These are phyloP conservation scores for Lepidopterella palustris DNA, from an alignment of 495 filamentous ascomycete genomes.

Conservation along the genomic window DNA sequence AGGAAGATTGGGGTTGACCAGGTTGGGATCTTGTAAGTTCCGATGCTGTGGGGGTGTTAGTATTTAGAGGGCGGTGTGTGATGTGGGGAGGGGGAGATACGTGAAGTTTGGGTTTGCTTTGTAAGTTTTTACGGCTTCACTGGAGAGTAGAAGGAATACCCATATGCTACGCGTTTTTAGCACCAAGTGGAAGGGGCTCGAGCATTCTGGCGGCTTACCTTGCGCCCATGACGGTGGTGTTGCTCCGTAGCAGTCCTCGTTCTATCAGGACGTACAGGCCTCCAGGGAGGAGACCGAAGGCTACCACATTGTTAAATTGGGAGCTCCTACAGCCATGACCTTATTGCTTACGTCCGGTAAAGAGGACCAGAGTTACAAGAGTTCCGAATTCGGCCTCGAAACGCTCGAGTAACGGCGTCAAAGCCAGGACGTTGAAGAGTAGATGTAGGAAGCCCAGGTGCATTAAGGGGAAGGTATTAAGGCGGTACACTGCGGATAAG, in stretches of 20 bases:
- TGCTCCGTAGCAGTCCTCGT: constrained; percentile 26
- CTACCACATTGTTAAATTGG: constrained; percentile 5
- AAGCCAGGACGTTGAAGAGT: constrained; percentile 68
- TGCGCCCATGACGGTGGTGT: constrained; percentile 64
- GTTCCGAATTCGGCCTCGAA: constrained; percentile 95
- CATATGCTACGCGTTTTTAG: constrained; percentile 56
- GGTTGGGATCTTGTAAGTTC: constrained; percentile 73
- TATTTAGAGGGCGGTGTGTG: not conserved
- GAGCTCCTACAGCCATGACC: not conserved
- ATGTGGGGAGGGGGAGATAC: constrained; percentile 23
- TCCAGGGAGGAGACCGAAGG: constrained; percentile 37
- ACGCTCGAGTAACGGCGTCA: constrained; percentile 78
- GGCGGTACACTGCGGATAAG: constrained; percentile 67
- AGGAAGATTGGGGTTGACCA: constrained; percentile 81
- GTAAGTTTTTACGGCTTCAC: constrained; percentile 78
- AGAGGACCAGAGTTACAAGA: constrained; percentile 72
- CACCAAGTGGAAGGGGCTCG: no score
- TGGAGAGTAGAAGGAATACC: constrained; percentile 79
- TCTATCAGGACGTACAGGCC: constrained; percentile 34
- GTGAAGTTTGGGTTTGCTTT: constrained; percentile 67
- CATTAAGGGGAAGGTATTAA: constrained; percentile 88
- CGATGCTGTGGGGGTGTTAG: constrained; percentile 40
- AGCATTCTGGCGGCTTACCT: constrained; percentile 50
- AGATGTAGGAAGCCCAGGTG: constrained; percentile 74
- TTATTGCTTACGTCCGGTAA: constrained; percentile 75